Base-by-base conservation (phyloP, 257 asterid genomes). In the Solanum tacnaense region DNA sequence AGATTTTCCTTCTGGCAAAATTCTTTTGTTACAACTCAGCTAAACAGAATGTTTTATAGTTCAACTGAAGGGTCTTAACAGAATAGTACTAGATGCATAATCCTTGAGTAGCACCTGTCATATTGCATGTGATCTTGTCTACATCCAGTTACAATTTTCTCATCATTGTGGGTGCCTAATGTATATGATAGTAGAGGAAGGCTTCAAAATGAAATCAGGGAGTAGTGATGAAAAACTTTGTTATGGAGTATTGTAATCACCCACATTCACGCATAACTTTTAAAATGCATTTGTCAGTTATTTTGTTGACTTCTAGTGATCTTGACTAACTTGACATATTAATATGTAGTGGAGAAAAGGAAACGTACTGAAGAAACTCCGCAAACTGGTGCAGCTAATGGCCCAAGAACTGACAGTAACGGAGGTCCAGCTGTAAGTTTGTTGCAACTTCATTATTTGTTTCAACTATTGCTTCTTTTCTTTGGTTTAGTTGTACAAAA, bases 391-490 rank as follows among this genome's bases (percentile, higher is more conserved):
- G 70, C 95, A 62, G 88, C 98, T 68, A 92, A 94, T 90, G 98
- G 97, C 87, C 87, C 93, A 83, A 93, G 95, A 89, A 88, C 95
- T 89, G 98, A 96, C 86, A 93, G 49, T 86, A 97, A 95, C 85
- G 99, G 99, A 84, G 95, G 91, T 87, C 92, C 98, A 84, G 78
- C 94, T 92, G 99, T 97, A 92, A 96, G 98, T 91, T 89, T 86
- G 49, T 89, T 91, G 90, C 88, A 83, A 76, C 82, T 84, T 56
- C 74, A 70, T 89, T 73, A 35, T 81, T 86, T 83, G 3, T 56
- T 52, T 13, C 41, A 39, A n/a, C 29, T 29, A 23, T 5, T 44
- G 49, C 27, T 75, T 13, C 9, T 4, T 49, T 86, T 86, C 27
- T 29, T 84, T 52, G 72, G 25, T 44, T 25, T 29, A 60, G 86